A percentile compares a stretch with the other conserved stretches of the same genome.
Conservation (phyloP, 768 basidiomycete species). For the Brasilioporus rufonigricans region DNA sequence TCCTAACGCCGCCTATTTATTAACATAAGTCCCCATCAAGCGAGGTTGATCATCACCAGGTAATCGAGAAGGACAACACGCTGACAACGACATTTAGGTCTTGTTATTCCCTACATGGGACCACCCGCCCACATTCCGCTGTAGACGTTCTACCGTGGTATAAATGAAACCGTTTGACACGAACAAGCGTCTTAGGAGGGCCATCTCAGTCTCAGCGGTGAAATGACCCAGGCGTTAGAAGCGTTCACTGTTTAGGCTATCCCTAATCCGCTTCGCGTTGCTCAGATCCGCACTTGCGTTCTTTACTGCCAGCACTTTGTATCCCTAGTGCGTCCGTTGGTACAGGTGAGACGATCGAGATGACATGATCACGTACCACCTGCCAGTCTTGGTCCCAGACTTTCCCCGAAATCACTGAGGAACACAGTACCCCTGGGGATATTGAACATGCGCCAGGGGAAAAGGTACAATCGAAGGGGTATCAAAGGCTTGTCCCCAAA, state of each 20-base stretch:
- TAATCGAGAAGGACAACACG: slow-evolving; percentile 46
- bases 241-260: background rate
- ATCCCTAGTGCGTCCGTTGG: background rate
- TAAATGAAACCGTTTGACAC: background rate
- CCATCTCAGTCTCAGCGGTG: background rate
- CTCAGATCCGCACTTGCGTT: slow-evolving; percentile 3
- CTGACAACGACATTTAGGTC: background rate
- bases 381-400: background rate
- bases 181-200: background rate
- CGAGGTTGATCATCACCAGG: slow-evolving; percentile 98
- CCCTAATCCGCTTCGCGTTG: background rate
- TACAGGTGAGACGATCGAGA: background rate
- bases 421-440: slow-evolving; percentile 5
- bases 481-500: background rate
- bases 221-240: background rate
- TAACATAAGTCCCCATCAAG: slow-evolving; percentile 86
- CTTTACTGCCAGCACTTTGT: background rate
- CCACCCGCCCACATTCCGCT: background rate
- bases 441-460: background rate
- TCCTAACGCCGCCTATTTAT: slow-evolving; percentile 89
- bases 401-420: background rate
- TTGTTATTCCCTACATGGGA: background rate
- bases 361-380: slow-evolving; percentile 5
- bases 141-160: too few relatives aligned
- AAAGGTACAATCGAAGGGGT: background rate